Base-by-base conservation (phyloP, 495 filamentous ascomycete genomes). In the Hypoxylon subgilvum region DNA sequence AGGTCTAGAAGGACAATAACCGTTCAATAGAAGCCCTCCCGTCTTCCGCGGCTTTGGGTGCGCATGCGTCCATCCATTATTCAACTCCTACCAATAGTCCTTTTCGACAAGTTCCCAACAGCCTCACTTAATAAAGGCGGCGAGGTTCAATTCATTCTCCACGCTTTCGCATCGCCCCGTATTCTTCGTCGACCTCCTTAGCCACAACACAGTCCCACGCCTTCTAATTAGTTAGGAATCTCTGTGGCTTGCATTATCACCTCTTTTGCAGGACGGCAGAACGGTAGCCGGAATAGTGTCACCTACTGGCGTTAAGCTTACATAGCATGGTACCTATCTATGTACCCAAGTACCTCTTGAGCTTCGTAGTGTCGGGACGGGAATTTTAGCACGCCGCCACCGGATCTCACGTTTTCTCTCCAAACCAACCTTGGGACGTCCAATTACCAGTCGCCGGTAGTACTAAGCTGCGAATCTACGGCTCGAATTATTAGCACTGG, bases 201-300 rank as follows among this genome's bases (percentile, higher is more conserved):
- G 50, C 57, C 50, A 50, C 38, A 41, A 19, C 7, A 19, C 23
- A 22, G 13, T 35, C 36, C 13, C 9, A 16, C 6, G 25, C 22
- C n/a, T 22, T 48, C 27, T 48, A 13, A 63, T 57, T 53, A 57
- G 48, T 28, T 52, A 21, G 18, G 21, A 49, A 31, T 23, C 38
- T 53, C 43, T 3, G 44, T 17, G 48, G 54, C 54, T 51, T 59
- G 61, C 52, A 52, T 52, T 50, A 51, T 56, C 40, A 56, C 31
- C 25, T 40, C 35, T 30, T 14, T 35, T 36, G 13, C 49, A 40
- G 38, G 49, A 32, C 5, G 19, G 21, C 36, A 34, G n/a, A n/a
- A n/a, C n/a, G n/a, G n/a, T n/a, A n/a, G 27, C 22, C 32, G 4
- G 23, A 49, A 17, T 46, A 27, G 14, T n/a, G n/a, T 39, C 30